Evolutionary conservation across 1,139 yeast species (phyloP).

Genomic region (Scheffersomyces insectosa): DNA sequence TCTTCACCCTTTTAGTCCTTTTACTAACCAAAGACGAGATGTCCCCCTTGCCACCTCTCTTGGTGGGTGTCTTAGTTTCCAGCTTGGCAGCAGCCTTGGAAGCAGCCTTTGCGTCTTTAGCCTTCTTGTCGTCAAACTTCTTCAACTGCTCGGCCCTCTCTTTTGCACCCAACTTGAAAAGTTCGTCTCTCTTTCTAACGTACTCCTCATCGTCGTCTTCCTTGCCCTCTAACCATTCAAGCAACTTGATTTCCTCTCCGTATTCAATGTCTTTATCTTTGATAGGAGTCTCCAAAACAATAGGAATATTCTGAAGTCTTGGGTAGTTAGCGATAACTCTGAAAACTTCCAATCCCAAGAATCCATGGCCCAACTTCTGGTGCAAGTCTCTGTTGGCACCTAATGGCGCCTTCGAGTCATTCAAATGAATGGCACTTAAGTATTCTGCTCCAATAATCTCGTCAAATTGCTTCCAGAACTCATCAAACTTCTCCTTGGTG

Average conservation of each 20-base stretch:
- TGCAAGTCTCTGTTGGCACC: conserved; percentile 91
- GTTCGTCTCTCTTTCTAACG: conserved; percentile 43
- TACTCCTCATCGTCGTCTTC: conserved; percentile 56
- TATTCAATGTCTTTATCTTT: conserved; percentile 59
- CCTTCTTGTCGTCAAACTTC: conserved; percentile 34
- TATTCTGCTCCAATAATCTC: conserved; percentile 70
- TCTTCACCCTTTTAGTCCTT: conserved; percentile 7
- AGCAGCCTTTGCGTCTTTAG: conserved; percentile 22
- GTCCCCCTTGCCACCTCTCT: conserved; percentile 14
- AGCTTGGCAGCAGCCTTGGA: conserved; percentile 6
- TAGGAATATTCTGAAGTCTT: conserved; percentile 66
- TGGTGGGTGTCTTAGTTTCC: conserved; percentile 3
- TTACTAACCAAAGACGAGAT: conserved; percentile 21
- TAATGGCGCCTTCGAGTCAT: conserved; percentile 92
- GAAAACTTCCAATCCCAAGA: conserved; percentile 82
- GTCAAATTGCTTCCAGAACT: conserved; percentile 78
- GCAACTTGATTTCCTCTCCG: conserved; percentile 78
- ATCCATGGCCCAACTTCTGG: conserved; percentile 87
- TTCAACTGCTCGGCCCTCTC: conserved; percentile 55
- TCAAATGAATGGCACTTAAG: conserved; percentile 78
- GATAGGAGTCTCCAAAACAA: conserved; percentile 88
- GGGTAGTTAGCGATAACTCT: conserved; percentile 71
- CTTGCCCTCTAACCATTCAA: conserved; percentile 69
- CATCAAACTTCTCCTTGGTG: conserved; percentile 53
- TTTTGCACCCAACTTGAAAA: conserved; percentile 56